Evolutionary conservation across 805 yeast species (phyloP).

Genomic region (Cephaloascus albidus): DNA sequence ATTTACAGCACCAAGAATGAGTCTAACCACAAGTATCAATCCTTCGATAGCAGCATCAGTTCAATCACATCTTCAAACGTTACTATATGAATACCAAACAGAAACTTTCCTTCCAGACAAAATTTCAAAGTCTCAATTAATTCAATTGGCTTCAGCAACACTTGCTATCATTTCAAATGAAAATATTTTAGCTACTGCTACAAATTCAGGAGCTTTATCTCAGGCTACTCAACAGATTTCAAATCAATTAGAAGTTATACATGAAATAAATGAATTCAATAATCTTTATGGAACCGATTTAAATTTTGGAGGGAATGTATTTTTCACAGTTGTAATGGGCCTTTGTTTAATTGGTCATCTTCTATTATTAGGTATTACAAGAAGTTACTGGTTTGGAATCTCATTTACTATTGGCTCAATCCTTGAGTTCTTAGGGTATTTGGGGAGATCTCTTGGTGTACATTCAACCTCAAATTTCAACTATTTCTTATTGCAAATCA

Average conservation of each 20-base stretch:
- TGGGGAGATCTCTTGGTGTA: conserved; percentile 45
- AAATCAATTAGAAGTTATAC: conserved; percentile 12
- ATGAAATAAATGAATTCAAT: conserved; percentile 6
- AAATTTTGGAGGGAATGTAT: conserved; percentile 44
- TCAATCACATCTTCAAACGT: too few relatives aligned
- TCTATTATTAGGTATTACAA: conserved; percentile 29
- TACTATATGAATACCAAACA: too few relatives aligned
- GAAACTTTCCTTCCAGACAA: too few relatives aligned
- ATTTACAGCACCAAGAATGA: too few relatives aligned
- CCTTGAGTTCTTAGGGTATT: conserved; percentile 61
- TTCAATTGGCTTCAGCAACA: conserved; percentile 18
- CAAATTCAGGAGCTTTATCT: too few relatives aligned
- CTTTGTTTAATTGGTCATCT: conserved; percentile 33
- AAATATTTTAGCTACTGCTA: conserved; percentile 22
- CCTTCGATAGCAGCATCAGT: too few relatives aligned
- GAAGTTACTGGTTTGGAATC: conserved; percentile 58
- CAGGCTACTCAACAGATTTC: conserved; percentile 11
- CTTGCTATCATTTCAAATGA: conserved; percentile 17
- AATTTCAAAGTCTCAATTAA: too few relatives aligned
- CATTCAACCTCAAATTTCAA: conserved; percentile 17
- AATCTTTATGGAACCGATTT: conserved; percentile 32
- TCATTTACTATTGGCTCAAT: conserved; percentile 47
- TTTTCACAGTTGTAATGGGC: conserved; percentile 47
- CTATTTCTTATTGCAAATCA: conserved; percentile 53
- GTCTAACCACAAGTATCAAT: too few relatives aligned